A percentile compares a stretch with the other conserved stretches of the same genome.
Conservation (phyloP, 1,139 yeast genomes). For the Taphrina wiesneri region DNA sequence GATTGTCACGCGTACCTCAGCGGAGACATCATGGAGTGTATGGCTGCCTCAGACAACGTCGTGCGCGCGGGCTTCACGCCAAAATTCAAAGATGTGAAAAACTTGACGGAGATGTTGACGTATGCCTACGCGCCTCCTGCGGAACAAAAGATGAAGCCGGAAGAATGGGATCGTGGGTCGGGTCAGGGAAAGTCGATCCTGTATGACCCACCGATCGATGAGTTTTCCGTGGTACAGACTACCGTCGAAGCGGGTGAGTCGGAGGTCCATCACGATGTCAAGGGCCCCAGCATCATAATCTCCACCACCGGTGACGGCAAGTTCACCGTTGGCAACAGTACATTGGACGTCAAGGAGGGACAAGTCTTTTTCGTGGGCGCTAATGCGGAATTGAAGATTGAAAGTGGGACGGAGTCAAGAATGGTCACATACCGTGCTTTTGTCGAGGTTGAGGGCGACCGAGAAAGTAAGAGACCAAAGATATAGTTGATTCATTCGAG, state of each 20-base stretch:
- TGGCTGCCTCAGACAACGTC: constrained; percentile 98
- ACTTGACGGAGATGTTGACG: constrained; percentile 87
- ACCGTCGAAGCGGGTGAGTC: constrained; percentile 52
- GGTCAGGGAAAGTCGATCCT: constrained; percentile 53
- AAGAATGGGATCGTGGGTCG: constrained; percentile 61
- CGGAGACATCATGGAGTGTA: constrained; percentile 71
- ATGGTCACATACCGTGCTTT: constrained; percentile 29
- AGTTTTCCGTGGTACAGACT: constrained; percentile 83
- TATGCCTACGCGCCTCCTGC: constrained; percentile 85
- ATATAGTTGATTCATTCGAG: too few relatives aligned
- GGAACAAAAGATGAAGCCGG: constrained; percentile 84
- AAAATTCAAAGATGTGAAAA: constrained; percentile 94
- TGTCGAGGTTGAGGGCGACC: constrained; percentile 11
- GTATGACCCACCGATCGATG: constrained; percentile 95
- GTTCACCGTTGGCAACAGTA: constrained; percentile 47
- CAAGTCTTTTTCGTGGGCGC: constrained; percentile 33
- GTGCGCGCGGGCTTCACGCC: constrained; percentile 94
- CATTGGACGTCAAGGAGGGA: constrained; percentile 43
- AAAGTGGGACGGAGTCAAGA: not conserved
- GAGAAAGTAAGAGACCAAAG: not conserved
- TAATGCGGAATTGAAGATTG: constrained; percentile 15
- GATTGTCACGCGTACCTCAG: constrained; percentile 48
- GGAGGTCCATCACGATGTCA: constrained; percentile 57
- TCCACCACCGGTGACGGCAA: constrained; percentile 78
- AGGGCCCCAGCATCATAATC: constrained; percentile 87